Evolutionary conservation across 352 stramenopile species (phyloP), one percentile per base, ranked within the genome.

Genomic region (Pythium sp.): DNA sequence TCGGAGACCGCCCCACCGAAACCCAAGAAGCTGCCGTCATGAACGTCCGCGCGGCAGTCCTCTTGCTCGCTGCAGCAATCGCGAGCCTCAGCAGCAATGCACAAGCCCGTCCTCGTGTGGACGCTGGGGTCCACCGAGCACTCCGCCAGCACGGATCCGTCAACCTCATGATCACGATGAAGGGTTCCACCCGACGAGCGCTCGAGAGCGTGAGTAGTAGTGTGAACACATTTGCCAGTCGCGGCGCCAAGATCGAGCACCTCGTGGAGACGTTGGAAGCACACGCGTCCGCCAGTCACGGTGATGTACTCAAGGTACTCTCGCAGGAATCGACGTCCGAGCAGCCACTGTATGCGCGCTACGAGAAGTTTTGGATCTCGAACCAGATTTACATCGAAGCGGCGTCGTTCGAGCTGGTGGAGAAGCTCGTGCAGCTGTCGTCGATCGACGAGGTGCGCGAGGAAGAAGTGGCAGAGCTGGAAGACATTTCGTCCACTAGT

Each of bases 301-400:
- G 41, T 5, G 15, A 47, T 2, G 56, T 74, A 12, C 61, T 58
- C 28, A 65, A 72, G 68, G 26, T 67, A 22, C 43, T 74, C 15
- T 26, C 15, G 20, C 28, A 67, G 9, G 67, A 74, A 24, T 65
- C 58, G 3, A 58, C 24, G 28, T 54, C 53, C 0, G 58, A 36
- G 36, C 55, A 65, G 43, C 67, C 64, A 11, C 38, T 73, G 41
- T 76, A 67, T 55, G 20, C 55, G 24, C 57, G 43, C 28, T 69
- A 64, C 22, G 30, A 78, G 72, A 47, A 58, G 57, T 75, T 76
- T 55, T 78, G 72, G 72, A 74, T 78, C 70, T 56, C 58, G 20
- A 76, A 73, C 66, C 65, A 73, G 62, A 57, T 76, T 51, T 74
- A 54, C 36, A 61, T 78, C 34, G 69, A 73, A 46, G 67, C 56